Base-by-base conservation (phyloP, 23 red algal genomes). In the Cyanidioschyzon merolae region DNA sequence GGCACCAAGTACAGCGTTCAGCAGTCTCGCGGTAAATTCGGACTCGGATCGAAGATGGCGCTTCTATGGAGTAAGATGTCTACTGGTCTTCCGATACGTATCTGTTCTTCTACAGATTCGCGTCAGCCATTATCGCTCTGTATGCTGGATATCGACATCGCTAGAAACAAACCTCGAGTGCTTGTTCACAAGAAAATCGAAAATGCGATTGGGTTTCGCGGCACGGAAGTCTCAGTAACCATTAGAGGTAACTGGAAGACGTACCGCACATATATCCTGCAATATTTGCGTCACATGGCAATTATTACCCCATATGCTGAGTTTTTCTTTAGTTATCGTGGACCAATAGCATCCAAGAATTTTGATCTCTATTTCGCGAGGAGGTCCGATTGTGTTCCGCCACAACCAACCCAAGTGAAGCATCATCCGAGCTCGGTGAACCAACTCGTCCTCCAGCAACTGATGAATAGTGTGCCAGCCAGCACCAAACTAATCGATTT, bases 31-130 rank as follows among this genome's bases (percentile, higher is more conserved):
- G 90, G 90, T 18, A 95, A 95, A 78, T 95, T 95, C 50, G 90
- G 90, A 2, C 85, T 95, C 0, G 90, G 90, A 50, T 95, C 90
- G 54, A 95, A 95, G 39, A 95, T 95, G 90, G 90, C 90, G 38
- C 85, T 95, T 34, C 88, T 95, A 40, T 95, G 90, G 90, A 59
- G 82, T 38, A 95, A 95, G 78, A 95, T 95, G 90, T 80, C 75
- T 77, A 95, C 90, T 58, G 85, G 85, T 39, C 76, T 95, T 1
- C 85, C 90, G 1, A 77, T 95, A 18, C 74, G 71, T 37, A 81
- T 95, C 51, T 71, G 57, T 77, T 85, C 90, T 15, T 74, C 85
- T 16, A 39, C 50, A 63, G 39, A 17, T 16, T 27, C 45, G 18
- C 1, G 27, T 51, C 32, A 29, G 38, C 68, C 74, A 37, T 40